Evolutionary conservation across 1,284 basidiomycete genomes (phyloP), one percentile per base, ranked within the genome.

Genomic region (Tilletia indica): DNA sequence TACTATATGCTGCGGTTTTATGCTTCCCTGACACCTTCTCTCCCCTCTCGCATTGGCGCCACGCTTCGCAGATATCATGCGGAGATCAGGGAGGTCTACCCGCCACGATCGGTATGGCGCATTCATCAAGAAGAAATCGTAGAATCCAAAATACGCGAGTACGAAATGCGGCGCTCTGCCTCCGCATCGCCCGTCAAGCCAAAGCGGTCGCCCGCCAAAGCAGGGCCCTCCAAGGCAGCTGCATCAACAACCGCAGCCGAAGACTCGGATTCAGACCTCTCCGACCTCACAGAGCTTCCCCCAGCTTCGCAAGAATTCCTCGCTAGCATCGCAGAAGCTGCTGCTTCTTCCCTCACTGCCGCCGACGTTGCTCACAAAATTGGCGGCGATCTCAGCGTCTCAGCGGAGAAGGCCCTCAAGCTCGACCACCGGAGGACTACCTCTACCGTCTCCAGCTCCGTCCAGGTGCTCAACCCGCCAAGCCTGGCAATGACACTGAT

Each of bases 401-500:
- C 90, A 25, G 85, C 88, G 49, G 91, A 93, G 74, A 90, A 93
- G 56, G 91, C 92, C 2, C 88, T 88, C 70, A 85, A 87, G 39
- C 86, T 87, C 49, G 96, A 98, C 83, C 94, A 81, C 93, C 94
- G 0, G 86, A 88, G 64, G 87, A 89, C 69, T 99, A 99, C 86
- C 89, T 89, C 78, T 99, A 99, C 86, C 91, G 90, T 83, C 90
- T 96, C 21, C 91, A 93, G 79, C 89, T 99, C 63, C 86, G 92
- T 12, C 42, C 45, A 16, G 36, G 16, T 42, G 8, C 61, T 11
- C 12, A 48, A 47, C 45, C 66, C 39, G 21, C 39, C 42, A 31
- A 31, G 2, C 6, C 19, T n/a, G 25, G 25, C 42, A 25, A 19
- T 4, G 66, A 47, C 34, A n/a, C 4, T n/a, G 42, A 45, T 4